These are phyloP conservation scores for Aspergillus clavatus DNA, from an alignment of 2,329 filamentous ascomycete species.

Conservation along the genomic window DNA sequence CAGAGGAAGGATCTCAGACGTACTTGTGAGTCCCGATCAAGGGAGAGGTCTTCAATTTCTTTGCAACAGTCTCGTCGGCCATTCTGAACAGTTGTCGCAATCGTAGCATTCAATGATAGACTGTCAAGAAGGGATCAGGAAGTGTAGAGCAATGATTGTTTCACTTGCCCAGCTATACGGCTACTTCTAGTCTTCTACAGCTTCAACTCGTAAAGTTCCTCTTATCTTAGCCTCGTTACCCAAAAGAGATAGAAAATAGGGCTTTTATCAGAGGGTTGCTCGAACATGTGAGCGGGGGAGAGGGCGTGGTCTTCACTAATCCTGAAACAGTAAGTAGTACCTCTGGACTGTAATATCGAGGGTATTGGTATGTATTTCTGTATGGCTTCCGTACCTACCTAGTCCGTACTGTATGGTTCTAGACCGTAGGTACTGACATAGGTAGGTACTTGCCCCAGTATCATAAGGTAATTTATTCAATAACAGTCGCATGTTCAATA, in stretches of 20 bases:
- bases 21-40: constrained; percentile 88
- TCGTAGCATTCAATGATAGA: constrained; percentile 21
- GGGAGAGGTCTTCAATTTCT: constrained; percentile 75
- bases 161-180: no score
- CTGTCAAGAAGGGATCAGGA: neutral
- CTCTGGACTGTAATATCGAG: no score
- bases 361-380: no score
- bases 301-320: neutral
- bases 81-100: constrained; percentile 51
- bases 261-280: constrained; percentile 10
- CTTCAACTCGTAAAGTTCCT: constrained; percentile 1
- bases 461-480: no score
- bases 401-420: neutral
- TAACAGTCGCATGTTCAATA: neutral
- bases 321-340: neutral
- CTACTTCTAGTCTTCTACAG: no score
- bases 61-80: constrained; percentile 64
- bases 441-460: neutral
- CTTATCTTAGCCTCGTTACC: constrained; percentile 14
- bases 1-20: constrained; percentile 2
- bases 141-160: no score
- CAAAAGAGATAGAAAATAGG: constrained; percentile 5
- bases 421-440: neutral
- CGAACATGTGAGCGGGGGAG: constrained; percentile 7
- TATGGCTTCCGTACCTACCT: neutral